A percentile compares a stretch with the other conserved stretches of the same genome.
phyloP scores from a whole-genome alignment of 2,329 filamentous ascomycete genomes.

The Chaetomium strumarium region DNA sequence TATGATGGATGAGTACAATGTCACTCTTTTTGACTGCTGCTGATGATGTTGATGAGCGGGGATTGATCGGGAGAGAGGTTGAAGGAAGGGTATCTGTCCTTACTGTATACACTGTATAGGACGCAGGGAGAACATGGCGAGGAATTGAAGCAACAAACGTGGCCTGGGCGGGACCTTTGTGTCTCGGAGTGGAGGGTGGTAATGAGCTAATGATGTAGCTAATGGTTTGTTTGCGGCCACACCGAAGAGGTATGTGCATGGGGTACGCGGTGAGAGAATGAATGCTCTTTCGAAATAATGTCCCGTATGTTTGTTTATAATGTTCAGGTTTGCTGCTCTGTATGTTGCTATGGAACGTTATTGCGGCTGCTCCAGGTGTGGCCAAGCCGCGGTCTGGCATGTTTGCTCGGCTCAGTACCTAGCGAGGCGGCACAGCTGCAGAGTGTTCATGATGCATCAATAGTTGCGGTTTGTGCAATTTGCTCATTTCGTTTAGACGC shows the following conservation, averaged over 20 bases:
- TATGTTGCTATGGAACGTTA: too few relatives aligned
- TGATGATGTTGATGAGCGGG: neutral
- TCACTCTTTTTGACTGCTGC: neutral
- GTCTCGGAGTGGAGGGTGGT: neutral
- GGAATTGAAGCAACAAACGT: neutral
- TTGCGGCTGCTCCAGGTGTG: too few relatives aligned
- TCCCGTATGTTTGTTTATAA: too few relatives aligned
- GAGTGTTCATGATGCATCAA: neutral
- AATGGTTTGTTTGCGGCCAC: too few relatives aligned
- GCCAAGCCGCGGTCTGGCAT: neutral
- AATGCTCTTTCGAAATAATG: too few relatives aligned
- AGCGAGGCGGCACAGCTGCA: neutral
- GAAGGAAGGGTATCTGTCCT: neutral
- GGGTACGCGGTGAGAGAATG: too few relatives aligned
- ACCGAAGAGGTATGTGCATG: too few relatives aligned
- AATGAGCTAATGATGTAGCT: neutral
- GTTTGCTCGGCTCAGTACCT: neutral
- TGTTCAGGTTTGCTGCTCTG: too few relatives aligned
- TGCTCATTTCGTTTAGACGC: conserved; percentile 9
- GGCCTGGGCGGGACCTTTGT: neutral
- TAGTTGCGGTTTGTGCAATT: neutral
- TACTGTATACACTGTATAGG: neutral
- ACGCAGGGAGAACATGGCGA: neutral
- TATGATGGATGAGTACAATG: neutral
- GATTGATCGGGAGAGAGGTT: neutral